Conservation (phyloP, 805 yeast species). For the Starmerella floricola region DNA sequence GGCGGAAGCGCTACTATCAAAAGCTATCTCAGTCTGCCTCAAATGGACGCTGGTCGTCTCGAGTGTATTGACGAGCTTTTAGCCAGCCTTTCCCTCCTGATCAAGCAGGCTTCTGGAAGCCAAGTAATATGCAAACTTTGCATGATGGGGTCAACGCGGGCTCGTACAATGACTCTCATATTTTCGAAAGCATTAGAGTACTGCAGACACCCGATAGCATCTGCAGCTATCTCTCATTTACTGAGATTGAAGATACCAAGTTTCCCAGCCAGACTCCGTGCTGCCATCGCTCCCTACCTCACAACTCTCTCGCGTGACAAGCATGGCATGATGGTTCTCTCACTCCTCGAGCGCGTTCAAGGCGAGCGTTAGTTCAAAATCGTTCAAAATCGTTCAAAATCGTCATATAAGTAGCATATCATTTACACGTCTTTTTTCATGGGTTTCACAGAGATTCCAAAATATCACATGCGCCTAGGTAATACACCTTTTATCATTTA, state of each 20-base stretch:
- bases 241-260: slow-evolving; percentile 20
- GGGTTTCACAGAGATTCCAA: no score
- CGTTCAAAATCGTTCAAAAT: not conserved
- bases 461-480: no score
- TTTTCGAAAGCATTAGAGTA: slow-evolving; percentile 14
- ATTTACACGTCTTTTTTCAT: not conserved
- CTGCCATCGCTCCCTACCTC: slow-evolving; percentile 11
- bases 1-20: slow-evolving; percentile 18
- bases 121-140: slow-evolving; percentile 13
- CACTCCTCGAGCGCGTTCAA: slow-evolving; percentile 1
- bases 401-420: not conserved
- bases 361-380: not conserved
- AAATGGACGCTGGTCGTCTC: slow-evolving; percentile 10
- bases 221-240: slow-evolving; percentile 5
- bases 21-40: slow-evolving; percentile 9
- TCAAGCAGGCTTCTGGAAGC: slow-evolving; percentile 5
- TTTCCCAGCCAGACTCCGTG: slow-evolving; percentile 16
- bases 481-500: no score
- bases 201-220: slow-evolving; percentile 14
- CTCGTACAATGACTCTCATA: slow-evolving; percentile 13
- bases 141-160: slow-evolving; percentile 12
- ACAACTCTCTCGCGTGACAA: not conserved
- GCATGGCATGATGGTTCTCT: slow-evolving; percentile 7
- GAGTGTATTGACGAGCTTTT: slow-evolving; percentile 15
- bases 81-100: slow-evolving; percentile 3